These are phyloP conservation scores for Ophiostoma tasmaniense DNA, from an alignment of 2,329 filamentous ascomycete genomes.

Conservation along the genomic window DNA sequence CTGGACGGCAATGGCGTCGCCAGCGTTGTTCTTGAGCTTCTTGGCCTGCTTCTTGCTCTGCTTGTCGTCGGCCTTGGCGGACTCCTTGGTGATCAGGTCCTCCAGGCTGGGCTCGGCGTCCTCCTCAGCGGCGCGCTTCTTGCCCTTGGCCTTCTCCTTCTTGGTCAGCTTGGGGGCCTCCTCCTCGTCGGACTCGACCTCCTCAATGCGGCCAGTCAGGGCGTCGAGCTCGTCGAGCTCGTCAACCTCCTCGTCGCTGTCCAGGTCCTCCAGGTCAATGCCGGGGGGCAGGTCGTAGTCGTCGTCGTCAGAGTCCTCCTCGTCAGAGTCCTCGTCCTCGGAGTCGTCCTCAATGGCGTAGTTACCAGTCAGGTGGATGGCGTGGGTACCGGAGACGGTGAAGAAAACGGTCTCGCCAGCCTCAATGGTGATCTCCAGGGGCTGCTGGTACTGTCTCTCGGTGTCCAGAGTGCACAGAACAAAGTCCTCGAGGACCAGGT, in stretches of 20 bases:
- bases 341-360: constrained; percentile 67
- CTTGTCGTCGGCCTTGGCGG: constrained; percentile 59
- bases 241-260: constrained; percentile 60
- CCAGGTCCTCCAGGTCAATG: constrained; percentile 68
- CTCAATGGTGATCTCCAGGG: constrained; percentile 83
- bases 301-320: constrained; percentile 55
- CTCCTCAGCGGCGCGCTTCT: constrained; percentile 83
- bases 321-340: constrained; percentile 54
- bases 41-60: constrained; percentile 95
- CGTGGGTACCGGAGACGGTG: constrained; percentile 80
- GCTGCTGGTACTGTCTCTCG: constrained; percentile 63
- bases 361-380: constrained; percentile 90
- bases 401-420: constrained; percentile 90
- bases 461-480: constrained; percentile 76
- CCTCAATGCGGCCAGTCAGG: constrained; percentile 60
- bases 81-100: constrained; percentile 70
- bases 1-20: constrained; percentile 63
- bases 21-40: constrained; percentile 98
- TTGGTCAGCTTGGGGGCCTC: constrained; percentile 52
- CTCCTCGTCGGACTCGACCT: constrained; percentile 72
- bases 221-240: constrained; percentile 70
- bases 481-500: constrained; percentile 71
- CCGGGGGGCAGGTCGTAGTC: constrained; percentile 70
- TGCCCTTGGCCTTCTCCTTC: constrained; percentile 49
- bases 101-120: constrained; percentile 66